Percentiles rank a stretch among this genome's conserved stretches.
Evolutionary conservation across 768 basidiomycete species (phyloP).

Genomic region (Ramaria sp.): DNA sequence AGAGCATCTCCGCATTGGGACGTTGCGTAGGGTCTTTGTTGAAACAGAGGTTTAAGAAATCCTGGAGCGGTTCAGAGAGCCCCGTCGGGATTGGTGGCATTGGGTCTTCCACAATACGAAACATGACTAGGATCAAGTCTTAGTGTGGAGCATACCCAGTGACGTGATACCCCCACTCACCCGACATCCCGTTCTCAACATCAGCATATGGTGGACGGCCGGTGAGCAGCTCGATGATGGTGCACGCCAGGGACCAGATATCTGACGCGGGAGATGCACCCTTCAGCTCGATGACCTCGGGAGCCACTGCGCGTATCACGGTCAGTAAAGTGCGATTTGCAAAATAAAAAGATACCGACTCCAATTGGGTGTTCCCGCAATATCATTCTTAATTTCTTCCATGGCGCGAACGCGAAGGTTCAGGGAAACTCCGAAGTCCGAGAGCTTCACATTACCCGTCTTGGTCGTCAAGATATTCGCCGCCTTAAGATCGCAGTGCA

Average conservation of each 20-base stretch:
- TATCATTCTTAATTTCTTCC: slow-evolving; percentile 71
- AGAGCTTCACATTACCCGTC: slow-evolving; percentile 93
- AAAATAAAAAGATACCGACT: slow-evolving; percentile 28
- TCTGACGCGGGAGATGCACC: slow-evolving; percentile 90
- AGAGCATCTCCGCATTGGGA: slow-evolving; percentile 78
- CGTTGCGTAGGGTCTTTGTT: slow-evolving; percentile 74
- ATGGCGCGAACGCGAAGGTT: slow-evolving; percentile 81
- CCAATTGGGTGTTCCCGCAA: slow-evolving; percentile 96
- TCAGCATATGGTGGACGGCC: slow-evolving; percentile 89
- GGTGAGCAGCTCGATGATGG: slow-evolving; percentile 87
- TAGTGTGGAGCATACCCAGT: background rate
- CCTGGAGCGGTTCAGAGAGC: slow-evolving; percentile 61
- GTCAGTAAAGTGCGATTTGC: background rate
- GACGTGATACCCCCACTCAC: slow-evolving; percentile 28
- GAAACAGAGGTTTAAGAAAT: slow-evolving; percentile 85
- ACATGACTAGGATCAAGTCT: slow-evolving; percentile 61
- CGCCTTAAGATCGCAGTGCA: slow-evolving; percentile 97
- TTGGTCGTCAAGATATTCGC: slow-evolving; percentile 99
- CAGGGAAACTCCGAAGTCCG: slow-evolving; percentile 95
- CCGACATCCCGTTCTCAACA: slow-evolving; percentile 82
- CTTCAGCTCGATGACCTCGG: slow-evolving; percentile 92
- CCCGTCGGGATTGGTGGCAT: slow-evolving; percentile 78
- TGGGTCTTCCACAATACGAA: slow-evolving; percentile 90
- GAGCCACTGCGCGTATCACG: slow-evolving; percentile 51
- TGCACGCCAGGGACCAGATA: slow-evolving; percentile 94